Percentiles rank a stretch among this genome's conserved stretches.
Conservation (phyloP, 148 eudicot species). For the Chenopodium quinoa region DNA sequence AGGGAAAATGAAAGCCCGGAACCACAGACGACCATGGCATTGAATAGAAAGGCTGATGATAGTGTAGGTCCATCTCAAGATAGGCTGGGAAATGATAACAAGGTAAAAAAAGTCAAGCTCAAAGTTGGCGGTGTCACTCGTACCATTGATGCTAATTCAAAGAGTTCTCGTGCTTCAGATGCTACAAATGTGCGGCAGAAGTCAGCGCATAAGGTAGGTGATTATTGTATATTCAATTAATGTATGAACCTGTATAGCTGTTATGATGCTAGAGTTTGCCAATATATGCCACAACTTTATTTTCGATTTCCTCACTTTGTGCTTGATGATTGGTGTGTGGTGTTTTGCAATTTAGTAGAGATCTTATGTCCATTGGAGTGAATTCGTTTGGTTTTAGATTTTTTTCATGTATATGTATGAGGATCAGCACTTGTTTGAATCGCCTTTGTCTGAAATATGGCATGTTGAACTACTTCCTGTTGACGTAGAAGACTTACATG, state of each 20-base stretch:
- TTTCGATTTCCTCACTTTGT: background rate
- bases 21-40: constrained; percentile 37
- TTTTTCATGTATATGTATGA: background rate
- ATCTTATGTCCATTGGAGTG: background rate
- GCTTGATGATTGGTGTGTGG: background rate
- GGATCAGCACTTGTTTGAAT: background rate
- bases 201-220: constrained; percentile 47
- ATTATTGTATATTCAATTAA: background rate
- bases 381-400: background rate
- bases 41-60: constrained; percentile 36
- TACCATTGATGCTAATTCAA: constrained; percentile 65
- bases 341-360: background rate
- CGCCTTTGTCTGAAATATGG: background rate
- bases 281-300: background rate
- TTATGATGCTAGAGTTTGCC: background rate
- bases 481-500: background rate
- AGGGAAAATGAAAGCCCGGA: constrained; percentile 39
- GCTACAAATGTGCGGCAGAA: constrained; percentile 37
- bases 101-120: constrained; percentile 70
- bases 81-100: constrained; percentile 48
- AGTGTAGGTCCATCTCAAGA: constrained; percentile 32
- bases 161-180: constrained; percentile 40
- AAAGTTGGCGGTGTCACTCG: constrained; percentile 84
- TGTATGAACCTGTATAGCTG: background rate
- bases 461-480: background rate